A percentile compares a stretch with the other conserved stretches of the same genome.
These are phyloP conservation scores for Prunella vulgaris DNA, from an alignment of 257 asterid genomes.

Conservation along the genomic window DNA sequence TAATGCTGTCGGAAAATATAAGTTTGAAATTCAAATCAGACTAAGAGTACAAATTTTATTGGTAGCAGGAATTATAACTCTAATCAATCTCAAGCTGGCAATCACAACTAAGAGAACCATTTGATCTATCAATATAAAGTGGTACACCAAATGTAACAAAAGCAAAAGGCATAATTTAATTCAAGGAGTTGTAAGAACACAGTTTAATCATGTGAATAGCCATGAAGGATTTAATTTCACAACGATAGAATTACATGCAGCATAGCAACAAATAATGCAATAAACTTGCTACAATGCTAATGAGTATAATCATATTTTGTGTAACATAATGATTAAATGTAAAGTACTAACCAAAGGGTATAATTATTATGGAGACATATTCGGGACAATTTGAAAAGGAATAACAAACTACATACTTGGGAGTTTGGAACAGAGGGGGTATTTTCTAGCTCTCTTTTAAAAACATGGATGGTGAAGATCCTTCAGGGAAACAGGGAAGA, in stretches of 20 bases:
- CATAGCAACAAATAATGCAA: background rate
- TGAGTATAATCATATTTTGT: background rate
- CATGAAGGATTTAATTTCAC: background rate
- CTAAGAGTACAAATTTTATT: background rate
- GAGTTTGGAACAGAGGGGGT: background rate
- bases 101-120: background rate
- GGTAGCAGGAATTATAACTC: background rate
- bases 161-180: background rate
- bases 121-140: background rate
- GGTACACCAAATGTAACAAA: background rate
- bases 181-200: background rate
- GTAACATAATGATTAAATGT: background rate
- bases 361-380: background rate
- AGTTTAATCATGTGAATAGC: background rate
- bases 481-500: background rate
- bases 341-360: background rate
- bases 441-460: background rate
- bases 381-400: background rate
- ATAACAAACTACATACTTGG: background rate
- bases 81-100: background rate
- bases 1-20: constrained; percentile 42
- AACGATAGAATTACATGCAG: background rate
- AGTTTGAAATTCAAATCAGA: background rate
- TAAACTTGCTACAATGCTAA: background rate
- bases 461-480: background rate